Percentiles rank a stretch among this genome's conserved stretches.
These are phyloP conservation scores for Extremus antarcticus DNA, from an alignment of 495 filamentous ascomycete genomes.

Conservation along the genomic window DNA sequence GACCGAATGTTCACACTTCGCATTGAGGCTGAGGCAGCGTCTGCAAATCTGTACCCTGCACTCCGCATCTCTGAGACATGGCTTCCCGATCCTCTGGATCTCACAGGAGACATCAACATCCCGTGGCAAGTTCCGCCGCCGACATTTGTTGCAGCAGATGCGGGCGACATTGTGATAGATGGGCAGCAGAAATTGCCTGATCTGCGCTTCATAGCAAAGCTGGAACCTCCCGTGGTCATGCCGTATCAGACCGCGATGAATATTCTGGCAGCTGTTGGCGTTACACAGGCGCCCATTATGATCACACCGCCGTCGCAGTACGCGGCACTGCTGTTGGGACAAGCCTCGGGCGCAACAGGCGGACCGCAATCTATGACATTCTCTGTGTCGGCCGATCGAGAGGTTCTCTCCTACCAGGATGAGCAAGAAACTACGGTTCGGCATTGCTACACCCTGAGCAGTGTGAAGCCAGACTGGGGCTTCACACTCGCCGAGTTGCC, in stretches of 20 bases:
- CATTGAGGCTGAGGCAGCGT: constrained; percentile 51
- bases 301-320: constrained; percentile 7
- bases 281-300: constrained; percentile 32
- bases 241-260: constrained; percentile 55
- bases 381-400: constrained; percentile 19
- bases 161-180: constrained; percentile 36
- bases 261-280: constrained; percentile 54
- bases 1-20: constrained; percentile 47
- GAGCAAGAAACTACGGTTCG: constrained; percentile 35
- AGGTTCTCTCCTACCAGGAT: constrained; percentile 25
- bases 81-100: constrained; percentile 48
- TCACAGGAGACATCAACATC: constrained; percentile 31
- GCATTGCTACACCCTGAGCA: constrained; percentile 60
- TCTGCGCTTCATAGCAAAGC: constrained; percentile 68
- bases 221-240: constrained; percentile 74
- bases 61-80: constrained; percentile 57
- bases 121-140: constrained; percentile 56
- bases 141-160: constrained; percentile 28
- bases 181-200: constrained; percentile 50
- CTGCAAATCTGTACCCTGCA: constrained; percentile 41
- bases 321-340: constrained; percentile 2
- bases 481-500: constrained; percentile 58
- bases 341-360: constrained; percentile 21
- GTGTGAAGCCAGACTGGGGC: constrained; percentile 45
- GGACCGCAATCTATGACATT: neutral